Base-by-base conservation (phyloP, 176 grass and related monocot species). In the Poa pratensis region DNA sequence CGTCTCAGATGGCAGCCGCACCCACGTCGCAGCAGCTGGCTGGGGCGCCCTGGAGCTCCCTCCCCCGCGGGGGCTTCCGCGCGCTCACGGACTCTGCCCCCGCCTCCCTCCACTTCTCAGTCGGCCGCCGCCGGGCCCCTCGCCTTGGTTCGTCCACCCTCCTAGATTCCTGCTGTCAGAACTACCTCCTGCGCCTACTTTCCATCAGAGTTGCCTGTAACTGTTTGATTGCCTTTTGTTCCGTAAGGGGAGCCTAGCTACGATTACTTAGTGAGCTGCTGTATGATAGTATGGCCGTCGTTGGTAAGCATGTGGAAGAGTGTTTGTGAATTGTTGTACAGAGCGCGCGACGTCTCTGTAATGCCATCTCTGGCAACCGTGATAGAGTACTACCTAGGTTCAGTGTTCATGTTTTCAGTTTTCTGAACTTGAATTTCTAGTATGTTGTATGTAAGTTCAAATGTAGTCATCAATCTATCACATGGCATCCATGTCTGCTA, bases 51-150 rank as follows among this genome's bases (percentile, higher is more conserved):
- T 24, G 72, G 73, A 57, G 82, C 48, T 3, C 70, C 73, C 79
- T 73, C 18, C 46, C 82, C 19, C 77, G 78, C 42, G 7, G 42
- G 42, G 42, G 42, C 8, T 10, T 43, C 66, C 58, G 50, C 17
- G 66, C 70, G 13, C 40, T 83, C 64, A 62, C 82, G 14, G 85
- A 79, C 1, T 77, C 88, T 35, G 68, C 92, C n/a, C 71, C 83
- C 40, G 75, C 90, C 42, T 86, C 90, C 35, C 62, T 94, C 54
- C 89, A 89, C 69, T 92, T 95, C 85, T 90, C 96, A 62, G 64
- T 93, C 46, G 77, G 48, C 24, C 93, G 87, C 51, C 90, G 69
- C 49, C 88, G 83, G 67, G 72, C 58, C 45, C 49, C 76, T 16
- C 53, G 74, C 65, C 79, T 90, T 73, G 88, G 88, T 90, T 15